These are phyloP conservation scores for Clausena lansium DNA, from an alignment of 345 rosid species.

Conservation along the genomic window DNA sequence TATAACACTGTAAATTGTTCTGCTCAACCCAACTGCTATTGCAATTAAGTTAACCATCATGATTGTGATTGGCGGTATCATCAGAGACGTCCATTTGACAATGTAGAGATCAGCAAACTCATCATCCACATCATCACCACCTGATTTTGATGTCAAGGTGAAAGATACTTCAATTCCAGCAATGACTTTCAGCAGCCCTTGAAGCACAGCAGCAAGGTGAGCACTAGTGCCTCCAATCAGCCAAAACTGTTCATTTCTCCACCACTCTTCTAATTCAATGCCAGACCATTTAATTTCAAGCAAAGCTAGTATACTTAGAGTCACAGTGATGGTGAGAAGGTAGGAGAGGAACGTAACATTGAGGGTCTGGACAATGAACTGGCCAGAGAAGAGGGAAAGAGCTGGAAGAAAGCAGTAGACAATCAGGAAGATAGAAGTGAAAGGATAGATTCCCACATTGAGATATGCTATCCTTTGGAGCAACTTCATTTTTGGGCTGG, in stretches of 20 bases:
- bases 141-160: constrained; percentile 86
- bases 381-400: constrained; percentile 91
- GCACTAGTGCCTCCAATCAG: constrained; percentile 97
- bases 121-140: constrained; percentile 83
- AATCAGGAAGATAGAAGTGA: constrained; percentile 88
- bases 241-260: constrained; percentile 99
- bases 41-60: constrained; percentile 92
- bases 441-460: constrained; percentile 95
- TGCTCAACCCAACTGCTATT: constrained; percentile 88
- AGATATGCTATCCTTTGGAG: constrained; percentile 93
- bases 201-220: constrained; percentile 94
- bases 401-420: constrained; percentile 99
- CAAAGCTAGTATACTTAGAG: constrained; percentile 73
- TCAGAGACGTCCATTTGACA: constrained; percentile 83
- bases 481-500: constrained; percentile 80
- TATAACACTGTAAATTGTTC: constrained; percentile 78
- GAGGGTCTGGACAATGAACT: constrained; percentile 83
- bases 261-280: constrained; percentile 88
- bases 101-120: constrained; percentile 89
- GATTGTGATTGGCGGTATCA: constrained; percentile 91
- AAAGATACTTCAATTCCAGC: constrained; percentile 95
- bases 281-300: constrained; percentile 99
- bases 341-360: constrained; percentile 83
- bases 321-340: constrained; percentile 73
- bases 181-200: constrained; percentile 80